Base-by-base conservation (phyloP, 139 green algal species). In the Microglena sp. region DNA sequence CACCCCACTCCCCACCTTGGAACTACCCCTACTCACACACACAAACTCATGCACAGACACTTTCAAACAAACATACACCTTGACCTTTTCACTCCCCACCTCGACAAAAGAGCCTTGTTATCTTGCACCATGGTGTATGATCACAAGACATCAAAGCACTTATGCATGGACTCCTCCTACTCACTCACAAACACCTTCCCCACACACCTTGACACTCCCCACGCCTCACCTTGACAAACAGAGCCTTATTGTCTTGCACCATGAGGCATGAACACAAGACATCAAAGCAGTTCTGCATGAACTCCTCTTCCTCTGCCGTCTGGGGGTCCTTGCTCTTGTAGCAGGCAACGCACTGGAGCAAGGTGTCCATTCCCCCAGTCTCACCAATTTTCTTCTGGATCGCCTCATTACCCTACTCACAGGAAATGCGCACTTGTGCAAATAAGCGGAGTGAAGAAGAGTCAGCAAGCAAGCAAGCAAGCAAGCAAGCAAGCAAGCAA, bases 201-300 rank as follows among this genome's bases (percentile, higher is more conserved):
- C n/a, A n/a, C n/a, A n/a, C n/a, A n/a, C n/a, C n/a, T n/a, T n/a
- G n/a, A n/a, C n/a, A n/a, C n/a, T n/a, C 40, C 40, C 40, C 18
- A 15, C 40, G 31, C n/a, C 66, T 75, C 56, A 76, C 65, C 70
- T 86, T 82, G 22, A 86, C 65, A 62, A 96, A 95, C 4, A 74
- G 73, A 1, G 45, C 26, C 71, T 87, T 86, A 76, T 82, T 82
- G 26, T 77, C 75, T 8, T 58, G 71, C 62, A 79, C 60, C 86
- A 96, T 85, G 18, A 96, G 74, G 44, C 77, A 82, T 24, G 78
- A 82, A 76, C 88, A 93, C 22, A 97, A 68, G 18, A 83, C 77
- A 64, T 95, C 87, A 65, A 96, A 96, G 45, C 92, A 67, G 77
- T 98, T 96, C 62, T 85, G 85, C 58, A 97, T 57, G 36, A 84